These are phyloP conservation scores for Phytophthora colocasiae DNA, from an alignment of 352 stramenopile species.

Conservation along the genomic window DNA sequence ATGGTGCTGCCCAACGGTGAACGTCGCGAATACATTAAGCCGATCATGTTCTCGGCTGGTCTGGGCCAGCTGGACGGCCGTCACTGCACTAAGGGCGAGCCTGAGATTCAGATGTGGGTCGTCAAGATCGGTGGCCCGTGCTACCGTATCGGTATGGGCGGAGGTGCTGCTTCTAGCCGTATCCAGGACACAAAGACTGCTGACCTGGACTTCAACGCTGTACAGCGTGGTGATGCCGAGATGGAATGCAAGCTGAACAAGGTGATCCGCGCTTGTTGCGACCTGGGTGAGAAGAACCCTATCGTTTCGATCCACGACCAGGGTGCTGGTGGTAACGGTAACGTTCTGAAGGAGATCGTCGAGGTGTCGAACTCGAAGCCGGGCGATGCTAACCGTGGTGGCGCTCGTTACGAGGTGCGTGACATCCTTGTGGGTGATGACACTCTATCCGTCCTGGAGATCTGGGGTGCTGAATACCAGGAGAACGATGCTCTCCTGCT, in stretches of 20 bases:
- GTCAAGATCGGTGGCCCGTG: constrained; percentile 98
- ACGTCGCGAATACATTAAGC: constrained; percentile 99
- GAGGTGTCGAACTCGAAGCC: constrained; percentile 87
- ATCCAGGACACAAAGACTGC: constrained; percentile 95
- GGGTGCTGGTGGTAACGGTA: constrained; percentile 98
- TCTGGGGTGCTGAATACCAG: constrained; percentile 99
- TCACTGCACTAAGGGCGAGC: constrained; percentile 95
- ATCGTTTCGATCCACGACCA: constrained; percentile 99
- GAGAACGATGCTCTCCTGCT: constrained; percentile 99
- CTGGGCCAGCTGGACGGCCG: constrained; percentile 95
- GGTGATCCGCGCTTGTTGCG: constrained; percentile 98
- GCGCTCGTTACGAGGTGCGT: constrained; percentile 95
- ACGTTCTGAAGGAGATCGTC: constrained; percentile 99
- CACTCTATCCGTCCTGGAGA: constrained; percentile 98
- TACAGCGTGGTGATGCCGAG: constrained; percentile 99
- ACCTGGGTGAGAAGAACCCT: constrained; percentile 97
- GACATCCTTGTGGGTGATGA: constrained; percentile 97
- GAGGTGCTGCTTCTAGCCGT: constrained; percentile 95
- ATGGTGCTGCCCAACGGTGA: constrained; percentile 95
- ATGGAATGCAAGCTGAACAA: constrained; percentile 99
- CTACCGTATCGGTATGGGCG: constrained; percentile 99
- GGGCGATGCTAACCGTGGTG: constrained; percentile 87
- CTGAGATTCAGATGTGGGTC: constrained; percentile 96
- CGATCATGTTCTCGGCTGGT: constrained; percentile 99
- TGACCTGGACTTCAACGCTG: constrained; percentile 98